phyloP scores from a whole-genome alignment of 2,329 filamentous ascomycete species.

The Penicillium digitatum region DNA sequence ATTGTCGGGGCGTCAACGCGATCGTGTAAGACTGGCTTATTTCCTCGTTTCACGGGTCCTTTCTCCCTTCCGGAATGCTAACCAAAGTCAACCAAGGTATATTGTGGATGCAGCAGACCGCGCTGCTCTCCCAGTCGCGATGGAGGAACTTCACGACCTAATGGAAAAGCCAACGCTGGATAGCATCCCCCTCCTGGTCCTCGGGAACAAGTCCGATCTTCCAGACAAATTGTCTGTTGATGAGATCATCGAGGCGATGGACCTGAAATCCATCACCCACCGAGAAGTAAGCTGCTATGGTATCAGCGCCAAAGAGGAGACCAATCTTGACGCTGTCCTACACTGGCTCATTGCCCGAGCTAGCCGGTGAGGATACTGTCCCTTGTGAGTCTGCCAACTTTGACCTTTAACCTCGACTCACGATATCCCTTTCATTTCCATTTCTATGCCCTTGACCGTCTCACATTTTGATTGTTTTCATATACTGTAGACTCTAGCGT shows the following conservation, averaged over 20 bases:
- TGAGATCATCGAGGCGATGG: slow-evolving; percentile 87
- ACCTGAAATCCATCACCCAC: slow-evolving; percentile 81
- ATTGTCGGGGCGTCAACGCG: slow-evolving; percentile 94
- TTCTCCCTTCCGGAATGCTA: neutral
- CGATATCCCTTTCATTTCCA: slow-evolving; percentile 9
- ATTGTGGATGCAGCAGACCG: slow-evolving; percentile 94
- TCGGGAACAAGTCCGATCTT: slow-evolving; percentile 96
- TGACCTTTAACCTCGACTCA: neutral
- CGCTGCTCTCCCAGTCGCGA: slow-evolving; percentile 73
- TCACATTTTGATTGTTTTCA: slow-evolving; percentile 16
- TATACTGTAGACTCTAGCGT: slow-evolving; percentile 25
- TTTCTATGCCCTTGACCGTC: slow-evolving; percentile 9
- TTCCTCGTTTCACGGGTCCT: neutral
- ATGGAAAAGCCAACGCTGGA: slow-evolving; percentile 79
- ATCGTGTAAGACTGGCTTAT: slow-evolving; percentile 63
- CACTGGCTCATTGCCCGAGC: slow-evolving; percentile 94
- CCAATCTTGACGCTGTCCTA: slow-evolving; percentile 92
- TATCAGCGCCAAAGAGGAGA: slow-evolving; percentile 98
- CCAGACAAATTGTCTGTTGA: slow-evolving; percentile 88
- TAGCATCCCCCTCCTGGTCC: slow-evolving; percentile 85
- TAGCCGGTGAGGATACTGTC: slow-evolving; percentile 55
- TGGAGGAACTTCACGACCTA: slow-evolving; percentile 86
- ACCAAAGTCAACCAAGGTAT: slow-evolving; percentile 53
- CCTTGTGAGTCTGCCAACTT: neutral
- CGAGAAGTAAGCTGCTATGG: slow-evolving; percentile 98